These are phyloP conservation scores for Achaetomiella virescens DNA, from an alignment of 495 filamentous ascomycete genomes.

Conservation along the genomic window DNA sequence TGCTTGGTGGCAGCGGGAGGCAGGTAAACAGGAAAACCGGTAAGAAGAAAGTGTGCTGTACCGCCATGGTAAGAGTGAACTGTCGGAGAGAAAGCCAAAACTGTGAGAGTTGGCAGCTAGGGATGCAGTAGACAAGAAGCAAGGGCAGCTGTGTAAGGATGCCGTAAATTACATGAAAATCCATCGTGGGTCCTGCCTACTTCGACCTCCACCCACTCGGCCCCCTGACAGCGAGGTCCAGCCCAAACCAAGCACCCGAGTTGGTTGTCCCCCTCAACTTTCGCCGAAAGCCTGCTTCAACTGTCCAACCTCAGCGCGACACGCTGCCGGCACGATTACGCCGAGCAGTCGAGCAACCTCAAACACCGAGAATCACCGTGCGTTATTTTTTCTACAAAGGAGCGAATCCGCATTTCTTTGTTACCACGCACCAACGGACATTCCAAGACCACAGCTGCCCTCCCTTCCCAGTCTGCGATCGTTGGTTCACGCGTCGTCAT, in stretches of 20 bases:
- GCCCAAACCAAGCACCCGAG: constrained; percentile 14
- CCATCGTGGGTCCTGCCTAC: neutral
- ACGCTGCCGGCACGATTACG: constrained; percentile 15
- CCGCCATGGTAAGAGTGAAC: too few relatives aligned
- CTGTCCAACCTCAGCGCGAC: constrained; percentile 27
- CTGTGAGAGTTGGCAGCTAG: too few relatives aligned
- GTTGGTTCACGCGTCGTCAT: constrained; percentile 7
- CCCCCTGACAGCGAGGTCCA: constrained; percentile 4
- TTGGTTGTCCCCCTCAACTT: constrained; percentile 11
- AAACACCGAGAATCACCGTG: neutral
- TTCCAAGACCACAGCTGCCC: neutral
- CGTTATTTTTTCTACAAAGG: constrained; percentile 8
- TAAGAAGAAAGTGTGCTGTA: too few relatives aligned
- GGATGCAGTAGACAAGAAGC: too few relatives aligned
- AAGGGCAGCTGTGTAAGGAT: neutral
- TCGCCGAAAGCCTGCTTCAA: constrained; percentile 9
- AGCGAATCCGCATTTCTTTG: neutral
- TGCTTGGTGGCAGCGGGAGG: neutral
- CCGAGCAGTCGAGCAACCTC: neutral
- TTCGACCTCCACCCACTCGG: constrained; percentile 1
- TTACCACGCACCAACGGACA: neutral
- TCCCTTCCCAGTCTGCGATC: neutral
- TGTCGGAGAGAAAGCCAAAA: too few relatives aligned
- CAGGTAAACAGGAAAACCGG: too few relatives aligned
- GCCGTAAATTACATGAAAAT: neutral